Conservation (phyloP, 2,329 filamentous ascomycete species). For the Ambrosiella beaveri region DNA sequence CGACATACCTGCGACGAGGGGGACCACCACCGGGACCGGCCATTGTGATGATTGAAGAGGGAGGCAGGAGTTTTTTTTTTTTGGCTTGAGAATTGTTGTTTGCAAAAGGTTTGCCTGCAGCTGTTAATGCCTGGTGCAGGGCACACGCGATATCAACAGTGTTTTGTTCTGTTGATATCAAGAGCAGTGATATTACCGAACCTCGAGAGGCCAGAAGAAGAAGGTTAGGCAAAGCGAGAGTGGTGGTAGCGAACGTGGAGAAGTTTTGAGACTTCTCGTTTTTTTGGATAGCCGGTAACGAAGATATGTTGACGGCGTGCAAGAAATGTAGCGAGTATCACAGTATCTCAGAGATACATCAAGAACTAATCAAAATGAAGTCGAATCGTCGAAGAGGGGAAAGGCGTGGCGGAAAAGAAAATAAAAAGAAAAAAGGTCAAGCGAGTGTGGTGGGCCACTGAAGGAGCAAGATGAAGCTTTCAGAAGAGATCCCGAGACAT, state of each 20-base stretch:
- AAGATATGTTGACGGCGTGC: neutral
- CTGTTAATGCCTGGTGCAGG: neutral
- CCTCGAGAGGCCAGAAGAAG: conserved; percentile 2
- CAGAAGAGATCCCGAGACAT: conserved; percentile 12
- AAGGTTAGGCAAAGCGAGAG: neutral
- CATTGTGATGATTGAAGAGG: conserved; percentile 35
- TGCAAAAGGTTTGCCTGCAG: neutral
- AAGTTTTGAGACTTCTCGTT: neutral
- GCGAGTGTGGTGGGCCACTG: conserved; percentile 12
- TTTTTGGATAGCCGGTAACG: neutral
- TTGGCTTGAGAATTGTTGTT: neutral
- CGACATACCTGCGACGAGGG: conserved; percentile 47
- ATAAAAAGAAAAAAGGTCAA: conserved; percentile 5
- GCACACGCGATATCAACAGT: neutral
- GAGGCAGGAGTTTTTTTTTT: neutral
- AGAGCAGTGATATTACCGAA: neutral
- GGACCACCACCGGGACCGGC: conserved; percentile 89
- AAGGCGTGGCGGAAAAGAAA: neutral
- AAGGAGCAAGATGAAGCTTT: conserved; percentile 3
- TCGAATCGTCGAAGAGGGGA: neutral
- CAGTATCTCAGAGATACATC: neutral
- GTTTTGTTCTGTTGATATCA: neutral
- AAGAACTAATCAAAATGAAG: neutral
- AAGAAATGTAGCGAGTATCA: neutral
- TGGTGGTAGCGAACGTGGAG: conserved; percentile 7